A percentile compares a stretch with the other conserved stretches of the same genome.
These are phyloP conservation scores for Magnaporthiopsis poae DNA, from an alignment of 2,329 filamentous ascomycete genomes.

Conservation along the genomic window DNA sequence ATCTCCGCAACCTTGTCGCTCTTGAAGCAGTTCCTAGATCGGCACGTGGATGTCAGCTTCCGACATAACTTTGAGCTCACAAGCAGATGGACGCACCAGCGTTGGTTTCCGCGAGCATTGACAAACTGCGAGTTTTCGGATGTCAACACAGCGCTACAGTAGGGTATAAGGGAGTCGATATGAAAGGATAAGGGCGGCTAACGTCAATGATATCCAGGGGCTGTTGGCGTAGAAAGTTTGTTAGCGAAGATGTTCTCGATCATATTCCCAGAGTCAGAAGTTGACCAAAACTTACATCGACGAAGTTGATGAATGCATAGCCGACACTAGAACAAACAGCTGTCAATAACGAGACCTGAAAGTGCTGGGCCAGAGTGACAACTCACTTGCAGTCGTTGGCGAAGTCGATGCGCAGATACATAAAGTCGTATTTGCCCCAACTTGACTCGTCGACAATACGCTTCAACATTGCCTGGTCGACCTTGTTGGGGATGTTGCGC, in stretches of 20 bases:
- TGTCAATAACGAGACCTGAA: background rate
- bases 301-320: conserved; percentile 95
- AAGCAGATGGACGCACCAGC: conserved; percentile 42
- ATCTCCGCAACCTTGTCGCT: conserved; percentile 80
- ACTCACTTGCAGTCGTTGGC: conserved; percentile 73
- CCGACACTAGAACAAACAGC: conserved; percentile 59
- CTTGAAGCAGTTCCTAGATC: conserved; percentile 63
- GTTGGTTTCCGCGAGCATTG: conserved; percentile 57
- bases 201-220: conserved; percentile 65
- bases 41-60: conserved; percentile 1
- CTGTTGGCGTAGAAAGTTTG: conserved; percentile 26
- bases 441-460: conserved; percentile 67
- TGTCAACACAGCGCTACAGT: background rate
- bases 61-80: background rate
- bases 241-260: conserved; percentile 24
- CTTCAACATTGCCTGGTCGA: conserved; percentile 70
- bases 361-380: background rate
- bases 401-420: conserved; percentile 88
- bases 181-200: conserved; percentile 20
- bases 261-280: background rate
- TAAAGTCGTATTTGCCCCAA: conserved; percentile 80
- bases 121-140: conserved; percentile 51
- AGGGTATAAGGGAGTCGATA: background rate
- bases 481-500: conserved; percentile 86
- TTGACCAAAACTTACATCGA: conserved; percentile 47